Base-by-base conservation (phyloP, 1,139 yeast species). In the Kluyveromyces marxianus region DNA sequence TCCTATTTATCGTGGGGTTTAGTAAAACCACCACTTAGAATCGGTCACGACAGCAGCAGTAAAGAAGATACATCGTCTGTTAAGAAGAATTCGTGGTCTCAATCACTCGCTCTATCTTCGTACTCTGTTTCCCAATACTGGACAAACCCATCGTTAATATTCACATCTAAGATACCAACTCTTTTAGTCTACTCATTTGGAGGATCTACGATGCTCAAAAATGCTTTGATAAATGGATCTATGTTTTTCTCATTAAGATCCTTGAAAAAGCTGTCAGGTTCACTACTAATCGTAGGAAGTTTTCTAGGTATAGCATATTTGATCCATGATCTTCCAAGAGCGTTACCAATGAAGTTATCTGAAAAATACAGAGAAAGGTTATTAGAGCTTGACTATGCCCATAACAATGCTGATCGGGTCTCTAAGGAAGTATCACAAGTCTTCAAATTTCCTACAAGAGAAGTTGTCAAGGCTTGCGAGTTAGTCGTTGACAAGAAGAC, bases 391-490 rank as follows among this genome's bases (percentile, higher is more conserved):
- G 96, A 89, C 50, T 92, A 88, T 57, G 80, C 85, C 7, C 94
- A 85, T 56, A 62, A 72, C 38, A 90, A 90, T 62, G 81, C 96
- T 2, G 76, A 75, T 46, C 74, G 98, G 50, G 77, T 92, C 7
- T 72, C 96, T 0, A 79, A 78, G 54, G 97, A 92, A 61, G 85
- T 89, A 50, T 75, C 95, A 35, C 79, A 81, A 56, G 96, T 92
- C 1, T 71, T 92, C 58, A 79, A 77, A 57, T 81, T 75, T 59
- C 97, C 97, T 4, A 77, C 88, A 0, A 80, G 90, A 53, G 96
- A 89, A 59, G 87, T 92, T 3, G 77, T 87, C 59, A 77, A 79
- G 45, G 80, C 82, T 39, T 83, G 89, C 68, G 95, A 88, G 37
- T 37, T 58, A 10, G 50, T 55, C 3, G 39, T 61, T 29, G 62